A percentile compares a stretch with the other conserved stretches of the same genome.
Evolutionary conservation across 345 rosid genomes (phyloP).

Genomic region (Hypericum perforatum): DNA sequence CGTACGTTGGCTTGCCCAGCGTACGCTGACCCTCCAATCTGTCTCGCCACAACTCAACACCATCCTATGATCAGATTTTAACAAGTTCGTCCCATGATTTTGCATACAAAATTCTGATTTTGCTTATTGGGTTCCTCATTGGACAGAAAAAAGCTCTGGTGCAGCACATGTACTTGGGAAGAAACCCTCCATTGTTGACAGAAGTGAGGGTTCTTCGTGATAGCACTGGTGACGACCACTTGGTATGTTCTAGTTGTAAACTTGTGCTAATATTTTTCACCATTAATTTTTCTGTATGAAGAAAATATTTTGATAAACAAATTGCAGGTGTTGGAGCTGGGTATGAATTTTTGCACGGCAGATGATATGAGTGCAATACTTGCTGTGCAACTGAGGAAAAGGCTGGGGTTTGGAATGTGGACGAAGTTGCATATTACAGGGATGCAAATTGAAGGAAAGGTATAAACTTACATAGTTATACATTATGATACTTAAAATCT

Average conservation of each 20-base stretch:
- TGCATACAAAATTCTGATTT: background rate
- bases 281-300: background rate
- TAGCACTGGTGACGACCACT: slow-evolving; percentile 67
- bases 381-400: slow-evolving; percentile 71
- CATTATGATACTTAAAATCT: no score
- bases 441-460: slow-evolving; percentile 98
- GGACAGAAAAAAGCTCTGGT: slow-evolving; percentile 64
- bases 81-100: no score
- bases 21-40: no score
- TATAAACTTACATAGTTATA: slow-evolving; percentile 8
- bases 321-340: slow-evolving; percentile 78
- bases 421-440: slow-evolving; percentile 83
- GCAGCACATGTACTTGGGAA: slow-evolving; percentile 78
- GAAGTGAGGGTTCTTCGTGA: slow-evolving; percentile 64
- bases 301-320: slow-evolving; percentile 12
- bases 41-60: no score
- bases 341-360: slow-evolving; percentile 77
- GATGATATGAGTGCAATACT: slow-evolving; percentile 95
- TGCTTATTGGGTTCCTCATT: slow-evolving; percentile 4
- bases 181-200: slow-evolving; percentile 77
- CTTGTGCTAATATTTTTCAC: background rate
- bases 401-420: slow-evolving; percentile 94
- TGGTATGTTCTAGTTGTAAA: slow-evolving; percentile 31
- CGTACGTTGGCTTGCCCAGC: no score
- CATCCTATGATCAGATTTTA: no score